Evolutionary conservation across 164 flowering plant genomes (phyloP), one percentile per base, ranked within the genome.

Genomic region (Kingdonia uniflora): DNA sequence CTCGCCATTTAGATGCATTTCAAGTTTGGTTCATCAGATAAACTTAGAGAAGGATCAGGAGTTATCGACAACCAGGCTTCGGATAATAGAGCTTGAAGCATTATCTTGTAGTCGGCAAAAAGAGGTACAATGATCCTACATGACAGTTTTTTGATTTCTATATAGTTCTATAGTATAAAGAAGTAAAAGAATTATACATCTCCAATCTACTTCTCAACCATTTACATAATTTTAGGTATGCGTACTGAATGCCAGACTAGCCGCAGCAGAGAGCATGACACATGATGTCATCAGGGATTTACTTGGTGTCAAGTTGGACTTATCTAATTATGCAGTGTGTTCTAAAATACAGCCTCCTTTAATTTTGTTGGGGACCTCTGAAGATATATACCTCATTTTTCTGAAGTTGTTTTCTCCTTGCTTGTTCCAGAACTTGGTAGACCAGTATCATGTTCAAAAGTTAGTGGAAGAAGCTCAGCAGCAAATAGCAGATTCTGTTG

Each of bases 281-380:
- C 95, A 90, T 69, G 97, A 90, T 65, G 91, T 90, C 51, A 86
- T 86, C 56, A 79, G 95, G 48, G 97, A 90, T 72, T 65, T 90
- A 70, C 91, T 90, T 66, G 86, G 85, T 44, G 85, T 90, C 50
- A 90, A 84, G 54, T 61, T 87, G 70, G 97, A 90, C 72, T 72
- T 90, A 57, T 79, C 86, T 22, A 84, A 72, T 69, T 86, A 80
- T 70, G 88, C 86, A 25, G 97, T 90, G 75, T 79, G 91, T 72
- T 55, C 61, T 47, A 14, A 47, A 52, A 38, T 23, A 43, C 13
- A 20, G 19, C 39, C 48, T 20, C 29, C 42, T 19, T 39, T 11
- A n/a, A 38, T 47, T 19, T 23, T 35, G 15, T 37, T 42, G 33
- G 52, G 19, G 1, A 52, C 22, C 43, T 23, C 50, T n/a, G 43